These are phyloP conservation scores for Periglandula ipomoeae DNA, from an alignment of 2,329 filamentous ascomycete species.

Conservation along the genomic window DNA sequence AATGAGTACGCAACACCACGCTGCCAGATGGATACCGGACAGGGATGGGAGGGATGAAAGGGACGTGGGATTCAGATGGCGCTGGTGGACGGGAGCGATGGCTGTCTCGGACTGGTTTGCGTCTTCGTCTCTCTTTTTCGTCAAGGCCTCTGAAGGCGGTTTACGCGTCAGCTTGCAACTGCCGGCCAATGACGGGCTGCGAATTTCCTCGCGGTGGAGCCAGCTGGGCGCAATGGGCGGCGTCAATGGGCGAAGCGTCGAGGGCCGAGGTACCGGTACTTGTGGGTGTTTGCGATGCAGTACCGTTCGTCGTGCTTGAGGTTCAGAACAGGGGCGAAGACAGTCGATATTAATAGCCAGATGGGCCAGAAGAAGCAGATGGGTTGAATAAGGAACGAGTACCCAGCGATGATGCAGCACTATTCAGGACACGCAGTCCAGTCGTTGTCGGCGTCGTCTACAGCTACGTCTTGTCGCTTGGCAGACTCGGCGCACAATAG, in stretches of 20 bases:
- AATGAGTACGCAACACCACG: not conserved
- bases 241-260: not conserved
- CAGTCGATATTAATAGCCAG: no score
- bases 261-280: constrained; percentile 5
- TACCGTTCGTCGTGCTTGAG: no score
- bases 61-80: not conserved
- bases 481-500: not conserved
- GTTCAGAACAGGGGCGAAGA: no score
- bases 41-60: constrained; percentile 3
- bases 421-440: no score
- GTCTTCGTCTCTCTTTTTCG: constrained; percentile 3
- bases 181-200: constrained; percentile 20
- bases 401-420: not conserved
- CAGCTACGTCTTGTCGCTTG: no score
- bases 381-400: not conserved
- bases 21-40: constrained; percentile 4
- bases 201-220: constrained; percentile 5
- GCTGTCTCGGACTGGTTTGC: constrained; percentile 4
- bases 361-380: no score
- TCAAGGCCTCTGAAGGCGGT: constrained; percentile 16
- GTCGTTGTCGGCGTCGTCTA: no score
- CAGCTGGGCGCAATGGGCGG: constrained; percentile 2
- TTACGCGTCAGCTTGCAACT: constrained; percentile 28
- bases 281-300: no score
- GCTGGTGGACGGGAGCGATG: constrained; percentile 1